Evolutionary conservation across 495 filamentous ascomycete genomes (phyloP).

Genomic region (Cladorrhinum samala): DNA sequence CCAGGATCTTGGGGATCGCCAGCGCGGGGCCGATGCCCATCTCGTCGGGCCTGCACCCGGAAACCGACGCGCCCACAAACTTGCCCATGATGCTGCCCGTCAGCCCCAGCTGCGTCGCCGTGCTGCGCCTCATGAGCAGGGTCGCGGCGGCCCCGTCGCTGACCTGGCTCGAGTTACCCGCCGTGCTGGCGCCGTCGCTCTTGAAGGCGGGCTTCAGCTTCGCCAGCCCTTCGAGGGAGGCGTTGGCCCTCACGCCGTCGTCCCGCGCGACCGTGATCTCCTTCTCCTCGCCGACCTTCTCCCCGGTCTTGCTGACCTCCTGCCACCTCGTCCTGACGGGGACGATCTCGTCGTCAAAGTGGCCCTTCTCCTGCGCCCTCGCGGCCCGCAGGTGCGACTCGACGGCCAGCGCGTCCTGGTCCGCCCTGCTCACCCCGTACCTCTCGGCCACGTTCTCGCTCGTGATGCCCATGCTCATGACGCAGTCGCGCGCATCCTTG

Average conservation of each 20-base stretch:
- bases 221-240: slow-evolving; percentile 61
- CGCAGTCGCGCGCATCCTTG: slow-evolving; percentile 72
- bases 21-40: slow-evolving; percentile 88
- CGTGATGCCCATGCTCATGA: slow-evolving; percentile 94
- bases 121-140: slow-evolving; percentile 76
- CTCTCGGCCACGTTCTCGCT: slow-evolving; percentile 80
- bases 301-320: slow-evolving; percentile 55
- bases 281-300: slow-evolving; percentile 45
- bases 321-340: slow-evolving; percentile 61
- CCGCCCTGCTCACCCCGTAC: slow-evolving; percentile 64
- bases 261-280: slow-evolving; percentile 60
- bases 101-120: slow-evolving; percentile 69
- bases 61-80: slow-evolving; percentile 68
- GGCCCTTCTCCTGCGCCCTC: slow-evolving; percentile 58
- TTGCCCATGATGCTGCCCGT: slow-evolving; percentile 63
- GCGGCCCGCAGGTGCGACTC: slow-evolving; percentile 65
- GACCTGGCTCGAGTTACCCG: slow-evolving; percentile 82
- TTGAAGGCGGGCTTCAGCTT: slow-evolving; percentile 83
- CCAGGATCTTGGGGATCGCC: slow-evolving; percentile 74
- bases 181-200: slow-evolving; percentile 64
- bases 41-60: slow-evolving; percentile 78
- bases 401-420: slow-evolving; percentile 80
- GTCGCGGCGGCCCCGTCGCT: slow-evolving; percentile 82
- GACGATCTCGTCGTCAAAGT: slow-evolving; percentile 74
- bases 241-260: slow-evolving; percentile 70